These are phyloP conservation scores for Naematelia aurantialba DNA, from an alignment of 768 basidiomycete species.

Conservation along the genomic window DNA sequence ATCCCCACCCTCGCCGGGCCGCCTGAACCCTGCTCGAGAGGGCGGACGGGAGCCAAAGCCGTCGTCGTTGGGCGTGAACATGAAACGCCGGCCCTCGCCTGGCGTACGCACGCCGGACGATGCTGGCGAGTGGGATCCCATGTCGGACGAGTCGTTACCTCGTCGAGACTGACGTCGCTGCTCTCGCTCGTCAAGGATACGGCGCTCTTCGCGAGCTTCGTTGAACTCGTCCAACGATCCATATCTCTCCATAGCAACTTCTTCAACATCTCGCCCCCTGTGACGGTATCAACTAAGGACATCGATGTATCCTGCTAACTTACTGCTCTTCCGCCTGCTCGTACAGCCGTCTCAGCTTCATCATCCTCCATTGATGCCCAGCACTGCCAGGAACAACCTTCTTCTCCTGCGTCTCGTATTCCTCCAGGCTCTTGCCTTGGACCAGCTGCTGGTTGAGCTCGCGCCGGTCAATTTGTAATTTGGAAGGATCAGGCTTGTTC, in stretches of 20 bases:
- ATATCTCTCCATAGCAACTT: constrained; percentile 84
- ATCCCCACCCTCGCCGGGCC: constrained; percentile 61
- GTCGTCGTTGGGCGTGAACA: constrained; percentile 48
- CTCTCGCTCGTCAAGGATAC: constrained; percentile 77
- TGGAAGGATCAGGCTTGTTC: constrained; percentile 66
- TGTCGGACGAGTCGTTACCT: constrained; percentile 51
- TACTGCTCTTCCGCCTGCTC: constrained; percentile 83
- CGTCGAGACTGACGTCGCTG: constrained; percentile 56
- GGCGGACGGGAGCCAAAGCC: constrained; percentile 57
- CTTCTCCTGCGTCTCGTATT: constrained; percentile 55
- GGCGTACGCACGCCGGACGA: constrained; percentile 46
- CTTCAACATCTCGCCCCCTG: constrained; percentile 44
- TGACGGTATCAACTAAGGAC: constrained; percentile 4
- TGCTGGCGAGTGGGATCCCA: constrained; percentile 21
- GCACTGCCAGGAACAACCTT: constrained; percentile 73
- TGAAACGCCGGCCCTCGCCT: constrained; percentile 52
- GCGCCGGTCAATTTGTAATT: constrained; percentile 54
- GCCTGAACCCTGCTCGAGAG: constrained; percentile 80
- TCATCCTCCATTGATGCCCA: constrained; percentile 96
- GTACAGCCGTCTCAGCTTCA: constrained; percentile 82
- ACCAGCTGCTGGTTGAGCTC: constrained; percentile 51
- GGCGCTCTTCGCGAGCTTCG: constrained; percentile 81
- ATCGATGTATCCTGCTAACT: constrained; percentile 17
- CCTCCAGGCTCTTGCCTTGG: constrained; percentile 55
- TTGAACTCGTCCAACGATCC: constrained; percentile 78